Evolutionary conservation across 148 eudicot genomes (phyloP).

Genomic region (Camellia granthamiana): DNA sequence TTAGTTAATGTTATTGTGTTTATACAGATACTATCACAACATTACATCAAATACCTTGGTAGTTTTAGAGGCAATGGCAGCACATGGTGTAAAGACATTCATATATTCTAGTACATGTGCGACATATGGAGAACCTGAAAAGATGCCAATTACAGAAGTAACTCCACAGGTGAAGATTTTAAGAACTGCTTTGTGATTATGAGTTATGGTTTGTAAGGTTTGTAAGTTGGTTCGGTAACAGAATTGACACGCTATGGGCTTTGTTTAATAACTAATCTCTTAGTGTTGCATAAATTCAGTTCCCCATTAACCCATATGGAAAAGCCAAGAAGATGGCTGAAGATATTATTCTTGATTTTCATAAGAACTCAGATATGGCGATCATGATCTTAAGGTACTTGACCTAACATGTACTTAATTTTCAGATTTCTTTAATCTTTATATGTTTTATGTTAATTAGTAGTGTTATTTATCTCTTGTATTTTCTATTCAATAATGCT

Average conservation of each 20-base stretch:
- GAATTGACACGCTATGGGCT: neutral
- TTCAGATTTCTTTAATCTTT: neutral
- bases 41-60: conserved; percentile 87
- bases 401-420: neutral
- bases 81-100: conserved; percentile 67
- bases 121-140: conserved; percentile 94
- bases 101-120: conserved; percentile 99
- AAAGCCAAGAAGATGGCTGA: conserved; percentile 99
- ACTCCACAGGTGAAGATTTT: conserved; percentile 75
- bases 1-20: neutral
- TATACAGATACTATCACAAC: conserved; percentile 85
- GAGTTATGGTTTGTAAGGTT: neutral
- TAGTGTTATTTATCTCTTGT: neutral
- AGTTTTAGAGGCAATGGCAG: conserved; percentile 83
- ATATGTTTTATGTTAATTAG: neutral
- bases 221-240: neutral
- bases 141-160: conserved; percentile 94
- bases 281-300: conserved; percentile 37
- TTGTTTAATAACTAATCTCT: neutral
- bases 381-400: conserved; percentile 86
- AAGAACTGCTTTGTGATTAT: conserved; percentile 1
- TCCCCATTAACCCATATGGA: conserved; percentile 95
- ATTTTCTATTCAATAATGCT: neutral
- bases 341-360: conserved; percentile 88
- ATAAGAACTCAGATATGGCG: conserved; percentile 73